Evolutionary conservation across 495 filamentous ascomycete genomes (phyloP).

Genomic region (Lasiosphaeria hispida): DNA sequence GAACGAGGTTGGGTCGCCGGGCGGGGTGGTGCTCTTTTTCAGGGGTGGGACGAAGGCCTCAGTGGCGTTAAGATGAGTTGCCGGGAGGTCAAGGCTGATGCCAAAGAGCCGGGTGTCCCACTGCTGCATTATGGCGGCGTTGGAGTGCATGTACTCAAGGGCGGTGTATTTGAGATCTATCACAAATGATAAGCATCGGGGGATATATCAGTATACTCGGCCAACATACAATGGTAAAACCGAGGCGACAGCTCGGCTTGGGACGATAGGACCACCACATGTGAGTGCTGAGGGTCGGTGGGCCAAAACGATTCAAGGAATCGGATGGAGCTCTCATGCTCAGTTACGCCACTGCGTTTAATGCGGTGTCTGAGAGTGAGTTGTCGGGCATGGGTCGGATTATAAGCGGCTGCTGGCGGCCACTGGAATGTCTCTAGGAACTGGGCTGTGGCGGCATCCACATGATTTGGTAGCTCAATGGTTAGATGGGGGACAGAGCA

Average conservation of each 20-base stretch:
- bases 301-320: constrained; percentile 84
- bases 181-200: not conserved
- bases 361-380: constrained; percentile 74
- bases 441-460: constrained; percentile 58
- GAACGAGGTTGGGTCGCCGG: constrained; percentile 53
- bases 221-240: constrained; percentile 68
- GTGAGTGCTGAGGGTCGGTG: constrained; percentile 53
- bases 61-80: constrained; percentile 55
- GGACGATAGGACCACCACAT: constrained; percentile 75
- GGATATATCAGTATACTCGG: not conserved
- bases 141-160: constrained; percentile 72
- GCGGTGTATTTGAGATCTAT: constrained; percentile 64
- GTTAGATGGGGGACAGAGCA: constrained; percentile 65
- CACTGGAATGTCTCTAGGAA: constrained; percentile 63
- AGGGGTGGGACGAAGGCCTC: constrained; percentile 52
- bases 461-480: constrained; percentile 69
- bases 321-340: constrained; percentile 63
- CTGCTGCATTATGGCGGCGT: constrained; percentile 39
- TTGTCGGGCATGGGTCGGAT: constrained; percentile 38
- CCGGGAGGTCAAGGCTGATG: constrained; percentile 72
- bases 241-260: constrained; percentile 69
- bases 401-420: constrained; percentile 50
- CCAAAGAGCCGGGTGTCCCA: constrained; percentile 60
- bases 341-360: constrained; percentile 48
- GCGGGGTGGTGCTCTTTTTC: constrained; percentile 18